Percentiles rank a stretch among this genome's conserved stretches.
These are phyloP conservation scores for Yarrowia sp. DNA, from an alignment of 805 yeast genomes.

Conservation along the genomic window DNA sequence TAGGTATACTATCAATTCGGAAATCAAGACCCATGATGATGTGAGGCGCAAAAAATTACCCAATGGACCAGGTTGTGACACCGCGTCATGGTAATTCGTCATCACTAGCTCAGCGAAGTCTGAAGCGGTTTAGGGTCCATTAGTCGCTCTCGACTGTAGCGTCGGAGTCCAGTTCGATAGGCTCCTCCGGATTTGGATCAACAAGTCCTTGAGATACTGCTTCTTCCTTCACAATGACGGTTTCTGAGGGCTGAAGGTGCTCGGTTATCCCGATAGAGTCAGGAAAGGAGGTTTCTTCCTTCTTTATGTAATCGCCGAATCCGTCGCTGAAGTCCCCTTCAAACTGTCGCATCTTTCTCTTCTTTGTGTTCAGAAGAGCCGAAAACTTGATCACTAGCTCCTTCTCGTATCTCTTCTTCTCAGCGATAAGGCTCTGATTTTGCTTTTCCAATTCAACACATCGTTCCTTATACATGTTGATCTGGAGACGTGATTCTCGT, in stretches of 20 bases:
- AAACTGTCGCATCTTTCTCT: slow-evolving; percentile 27
- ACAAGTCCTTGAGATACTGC: background rate
- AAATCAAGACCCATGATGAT: too few relatives aligned
- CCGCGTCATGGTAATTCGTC: too few relatives aligned
- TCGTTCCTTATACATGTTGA: background rate
- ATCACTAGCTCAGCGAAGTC: too few relatives aligned
- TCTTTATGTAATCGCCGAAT: slow-evolving; percentile 6
- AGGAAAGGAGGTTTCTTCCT: background rate
- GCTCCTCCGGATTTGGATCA: background rate
- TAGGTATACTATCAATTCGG: too few relatives aligned
- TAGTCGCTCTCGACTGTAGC: slow-evolving; percentile 13
- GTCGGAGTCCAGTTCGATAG: background rate
- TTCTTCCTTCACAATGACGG: background rate
- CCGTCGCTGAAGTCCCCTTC: slow-evolving; percentile 15
- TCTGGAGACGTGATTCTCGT: slow-evolving; percentile 2
- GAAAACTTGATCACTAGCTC: slow-evolving; percentile 28
- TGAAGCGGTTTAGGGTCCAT: too few relatives aligned
- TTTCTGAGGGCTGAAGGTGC: too few relatives aligned
- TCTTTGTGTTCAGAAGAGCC: slow-evolving; percentile 28
- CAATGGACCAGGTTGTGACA: too few relatives aligned
- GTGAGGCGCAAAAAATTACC: too few relatives aligned
- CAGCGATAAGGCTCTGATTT: slow-evolving; percentile 25
- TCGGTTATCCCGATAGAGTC: background rate
- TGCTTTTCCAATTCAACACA: slow-evolving; percentile 25
- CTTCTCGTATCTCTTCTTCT: slow-evolving; percentile 27